Percentiles rank a stretch among this genome's conserved stretches.
Evolutionary conservation across 208 protist species (phyloP).

Genomic region (Trichomonas vaginalis): DNA sequence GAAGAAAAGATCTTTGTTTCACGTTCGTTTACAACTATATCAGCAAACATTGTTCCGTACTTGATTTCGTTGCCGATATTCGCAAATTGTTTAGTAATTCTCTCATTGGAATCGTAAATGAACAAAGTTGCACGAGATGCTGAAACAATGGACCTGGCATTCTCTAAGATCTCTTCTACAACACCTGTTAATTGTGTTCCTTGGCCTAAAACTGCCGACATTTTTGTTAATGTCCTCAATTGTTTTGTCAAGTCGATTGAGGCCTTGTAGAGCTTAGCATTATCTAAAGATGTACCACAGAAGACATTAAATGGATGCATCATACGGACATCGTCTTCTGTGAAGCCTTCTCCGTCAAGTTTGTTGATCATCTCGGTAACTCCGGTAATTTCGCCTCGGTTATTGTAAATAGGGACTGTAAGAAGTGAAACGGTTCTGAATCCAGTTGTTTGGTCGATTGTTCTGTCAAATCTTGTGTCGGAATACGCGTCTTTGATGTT

Average conservation of each 20-base stretch:
- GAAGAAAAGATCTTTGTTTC: not conserved
- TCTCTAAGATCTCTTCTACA: not conserved
- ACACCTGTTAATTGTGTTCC: not conserved
- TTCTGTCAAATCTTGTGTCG: constrained; percentile 35
- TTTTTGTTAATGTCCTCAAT: not conserved
- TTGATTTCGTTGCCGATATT: not conserved
- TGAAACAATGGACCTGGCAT: not conserved
- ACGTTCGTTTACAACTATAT: not conserved
- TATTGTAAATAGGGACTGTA: constrained; percentile 21
- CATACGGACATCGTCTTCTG: constrained; percentile 16
- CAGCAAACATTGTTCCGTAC: not conserved
- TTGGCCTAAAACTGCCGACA: not conserved
- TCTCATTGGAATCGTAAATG: not conserved
- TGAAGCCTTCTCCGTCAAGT: not conserved
- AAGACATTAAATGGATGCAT: constrained; percentile 12
- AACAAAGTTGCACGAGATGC: not conserved
- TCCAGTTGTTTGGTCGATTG: not conserved
- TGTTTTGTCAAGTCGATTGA: not conserved
- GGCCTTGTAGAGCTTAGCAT: not conserved
- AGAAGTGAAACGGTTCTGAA: not conserved
- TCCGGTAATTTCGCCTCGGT: constrained; percentile 30
- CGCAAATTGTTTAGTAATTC: not conserved
- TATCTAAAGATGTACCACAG: not conserved
- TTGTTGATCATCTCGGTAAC: constrained; percentile 41
- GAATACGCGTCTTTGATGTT: constrained; percentile 41